These are phyloP conservation scores for Phytophthora sojae DNA, from an alignment of 352 stramenopile species.

Conservation along the genomic window DNA sequence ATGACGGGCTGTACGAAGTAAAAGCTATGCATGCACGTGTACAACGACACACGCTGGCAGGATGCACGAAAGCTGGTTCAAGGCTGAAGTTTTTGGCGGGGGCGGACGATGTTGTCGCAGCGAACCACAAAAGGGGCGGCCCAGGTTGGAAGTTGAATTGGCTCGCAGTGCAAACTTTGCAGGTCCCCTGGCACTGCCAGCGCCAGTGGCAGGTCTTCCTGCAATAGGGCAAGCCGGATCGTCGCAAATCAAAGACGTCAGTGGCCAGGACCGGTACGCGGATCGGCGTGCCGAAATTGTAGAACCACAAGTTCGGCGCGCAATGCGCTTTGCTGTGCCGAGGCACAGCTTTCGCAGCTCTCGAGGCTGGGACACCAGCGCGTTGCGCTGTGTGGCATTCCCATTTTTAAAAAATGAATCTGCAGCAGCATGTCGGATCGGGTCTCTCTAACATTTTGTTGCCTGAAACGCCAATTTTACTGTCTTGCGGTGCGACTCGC, in stretches of 20 bases:
- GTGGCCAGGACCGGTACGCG: constrained; percentile 9
- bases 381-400: not conserved
- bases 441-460: not conserved
- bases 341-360: no score
- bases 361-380: no score
- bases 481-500: not conserved
- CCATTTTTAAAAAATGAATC: constrained; percentile 8
- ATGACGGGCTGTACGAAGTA: not conserved
- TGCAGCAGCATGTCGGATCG: not conserved
- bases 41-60: not conserved
- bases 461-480: not conserved
- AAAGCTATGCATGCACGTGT: no score
- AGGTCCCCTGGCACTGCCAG: no score
- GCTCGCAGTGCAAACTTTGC: not conserved
- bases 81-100: constrained; percentile 10
- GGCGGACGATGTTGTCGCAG: constrained; percentile 25
- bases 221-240: constrained; percentile 21
- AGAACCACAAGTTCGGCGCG: constrained; percentile 6
- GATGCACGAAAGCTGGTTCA: not conserved
- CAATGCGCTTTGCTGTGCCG: not conserved
- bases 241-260: constrained; percentile 37
- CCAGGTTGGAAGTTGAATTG: not conserved
- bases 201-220: not conserved
- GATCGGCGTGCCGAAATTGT: constrained; percentile 2
- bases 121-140: constrained; percentile 29